A percentile compares a stretch with the other conserved stretches of the same genome.
Evolutionary conservation across 2,329 filamentous ascomycete species (phyloP).

Genomic region (Davidsoniella virescens): DNA sequence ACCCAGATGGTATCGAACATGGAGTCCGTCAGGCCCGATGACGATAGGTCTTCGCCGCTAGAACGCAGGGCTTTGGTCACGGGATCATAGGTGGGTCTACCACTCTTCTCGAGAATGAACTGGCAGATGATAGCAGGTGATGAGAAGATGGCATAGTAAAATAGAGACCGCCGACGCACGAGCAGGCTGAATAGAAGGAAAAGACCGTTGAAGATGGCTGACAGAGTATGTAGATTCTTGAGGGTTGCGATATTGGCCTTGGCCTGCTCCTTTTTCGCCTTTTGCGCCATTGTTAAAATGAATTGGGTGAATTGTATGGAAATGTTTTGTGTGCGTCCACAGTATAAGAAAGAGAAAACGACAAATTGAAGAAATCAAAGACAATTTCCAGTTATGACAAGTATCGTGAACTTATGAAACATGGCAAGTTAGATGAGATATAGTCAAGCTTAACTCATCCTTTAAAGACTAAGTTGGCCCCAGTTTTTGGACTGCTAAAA

Average conservation of each 20-base stretch:
- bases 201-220: slow-evolving; percentile 51
- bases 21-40: slow-evolving; percentile 83
- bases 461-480: background rate
- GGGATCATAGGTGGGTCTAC: slow-evolving; percentile 57
- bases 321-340: background rate
- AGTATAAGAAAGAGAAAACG: background rate
- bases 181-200: slow-evolving; percentile 61
- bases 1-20: slow-evolving; percentile 97
- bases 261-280: slow-evolving; percentile 50
- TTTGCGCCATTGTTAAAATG: slow-evolving; percentile 39
- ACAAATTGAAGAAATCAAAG: background rate
- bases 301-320: background rate
- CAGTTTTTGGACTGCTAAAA: background rate
- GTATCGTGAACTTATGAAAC: background rate
- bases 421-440: slow-evolving; percentile 1
- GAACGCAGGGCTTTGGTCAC: slow-evolving; percentile 50
- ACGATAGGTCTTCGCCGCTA: slow-evolving; percentile 75
- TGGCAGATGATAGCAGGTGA: slow-evolving; percentile 64
- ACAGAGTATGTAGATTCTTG: slow-evolving; percentile 65
- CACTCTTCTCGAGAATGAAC: slow-evolving; percentile 69
- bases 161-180: slow-evolving; percentile 45
- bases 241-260: slow-evolving; percentile 64
- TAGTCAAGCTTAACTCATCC: background rate
- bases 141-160: slow-evolving; percentile 57
- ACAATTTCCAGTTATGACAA: background rate